Evolutionary conservation across 2,329 filamentous ascomycete species (phyloP).

Genomic region (Cercospora sp.): DNA sequence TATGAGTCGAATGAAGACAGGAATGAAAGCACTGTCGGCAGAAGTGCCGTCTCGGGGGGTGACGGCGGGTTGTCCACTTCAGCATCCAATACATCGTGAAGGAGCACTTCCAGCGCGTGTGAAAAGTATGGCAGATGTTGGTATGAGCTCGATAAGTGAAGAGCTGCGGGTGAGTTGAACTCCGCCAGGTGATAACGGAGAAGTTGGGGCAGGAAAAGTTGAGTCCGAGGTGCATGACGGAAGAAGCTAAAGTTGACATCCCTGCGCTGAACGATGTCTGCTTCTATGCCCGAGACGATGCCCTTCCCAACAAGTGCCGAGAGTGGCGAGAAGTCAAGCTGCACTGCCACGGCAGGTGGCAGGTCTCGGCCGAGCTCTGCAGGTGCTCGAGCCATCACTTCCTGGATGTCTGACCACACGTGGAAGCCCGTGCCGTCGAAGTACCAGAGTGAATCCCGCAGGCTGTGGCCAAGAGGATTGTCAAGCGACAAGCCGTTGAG

Average conservation of each 20-base stretch:
- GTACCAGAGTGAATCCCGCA: constrained; percentile 89
- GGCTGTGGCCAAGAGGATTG: constrained; percentile 46
- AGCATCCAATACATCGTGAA: constrained; percentile 91
- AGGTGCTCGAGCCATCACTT: constrained; percentile 72
- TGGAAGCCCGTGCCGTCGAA: constrained; percentile 87
- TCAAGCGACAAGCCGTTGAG: constrained; percentile 25
- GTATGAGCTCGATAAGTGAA: constrained; percentile 81
- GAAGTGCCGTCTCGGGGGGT: constrained; percentile 49
- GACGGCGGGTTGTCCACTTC: constrained; percentile 71
- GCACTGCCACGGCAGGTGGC: constrained; percentile 71
- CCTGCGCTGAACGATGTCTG: constrained; percentile 87
- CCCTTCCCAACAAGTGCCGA: constrained; percentile 86
- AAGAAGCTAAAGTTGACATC: constrained; percentile 90
- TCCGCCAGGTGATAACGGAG: constrained; percentile 75
- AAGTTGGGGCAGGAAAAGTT: constrained; percentile 87
- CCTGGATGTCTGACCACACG: constrained; percentile 84
- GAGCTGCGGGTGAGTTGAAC: constrained; percentile 75
- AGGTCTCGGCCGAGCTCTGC: constrained; percentile 67
- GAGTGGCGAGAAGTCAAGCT: constrained; percentile 93
- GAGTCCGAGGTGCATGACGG: constrained; percentile 85
- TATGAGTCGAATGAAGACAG: constrained; percentile 67
- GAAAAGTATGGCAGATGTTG: constrained; percentile 86
- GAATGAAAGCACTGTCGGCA: constrained; percentile 56
- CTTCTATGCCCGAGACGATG: constrained; percentile 85
- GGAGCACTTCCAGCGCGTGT: constrained; percentile 85